These are phyloP conservation scores for Eucalyptus shirleyi DNA, from an alignment of 345 rosid genomes.

Conservation along the genomic window DNA sequence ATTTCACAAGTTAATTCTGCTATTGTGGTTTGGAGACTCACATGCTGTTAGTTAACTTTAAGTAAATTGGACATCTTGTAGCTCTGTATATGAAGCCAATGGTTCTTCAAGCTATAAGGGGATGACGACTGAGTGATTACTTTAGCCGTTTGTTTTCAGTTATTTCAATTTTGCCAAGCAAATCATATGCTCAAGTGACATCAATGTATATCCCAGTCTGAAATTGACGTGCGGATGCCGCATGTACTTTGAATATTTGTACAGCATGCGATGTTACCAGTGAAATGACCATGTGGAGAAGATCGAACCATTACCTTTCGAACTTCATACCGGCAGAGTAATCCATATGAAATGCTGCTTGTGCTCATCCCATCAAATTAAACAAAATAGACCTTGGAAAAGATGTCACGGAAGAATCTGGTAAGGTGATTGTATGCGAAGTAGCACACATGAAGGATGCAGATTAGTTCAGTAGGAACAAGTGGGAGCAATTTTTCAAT, in stretches of 20 bases:
- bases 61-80: background rate
- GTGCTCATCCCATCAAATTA: background rate
- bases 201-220: background rate
- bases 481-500: background rate
- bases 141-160: background rate
- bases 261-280: background rate
- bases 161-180: background rate
- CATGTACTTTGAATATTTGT: background rate
- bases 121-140: background rate
- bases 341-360: background rate
- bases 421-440: background rate
- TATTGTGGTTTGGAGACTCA: background rate
- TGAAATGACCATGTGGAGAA: background rate
- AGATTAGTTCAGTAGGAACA: background rate
- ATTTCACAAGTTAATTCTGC: background rate
- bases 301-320: no score
- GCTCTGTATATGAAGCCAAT: background rate
- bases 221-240: background rate
- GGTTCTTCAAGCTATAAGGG: background rate
- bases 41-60: background rate
- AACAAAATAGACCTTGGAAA: background rate
- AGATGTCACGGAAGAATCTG: background rate
- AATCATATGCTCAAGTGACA: background rate
- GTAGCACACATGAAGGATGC: background rate
- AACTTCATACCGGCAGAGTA: background rate